Percentiles rank a stretch among this genome's conserved stretches.
Evolutionary conservation across 768 basidiomycete species (phyloP).

Genomic region (Auricularia cornea): DNA sequence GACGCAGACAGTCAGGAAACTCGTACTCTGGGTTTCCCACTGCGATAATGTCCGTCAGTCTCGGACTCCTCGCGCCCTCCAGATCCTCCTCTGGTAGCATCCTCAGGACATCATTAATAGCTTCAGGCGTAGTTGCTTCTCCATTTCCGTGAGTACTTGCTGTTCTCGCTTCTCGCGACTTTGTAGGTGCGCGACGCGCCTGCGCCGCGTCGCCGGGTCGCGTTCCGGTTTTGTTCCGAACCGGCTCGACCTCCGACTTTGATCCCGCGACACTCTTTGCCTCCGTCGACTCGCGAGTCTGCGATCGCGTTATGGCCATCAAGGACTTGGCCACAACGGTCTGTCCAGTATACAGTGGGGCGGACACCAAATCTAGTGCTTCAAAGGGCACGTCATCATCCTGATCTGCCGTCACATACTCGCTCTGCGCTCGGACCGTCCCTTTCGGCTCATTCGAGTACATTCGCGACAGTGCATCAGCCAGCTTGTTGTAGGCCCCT

Average conservation of each 20-base stretch:
- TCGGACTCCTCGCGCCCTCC: neutral
- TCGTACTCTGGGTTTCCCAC: neutral
- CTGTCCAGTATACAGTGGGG: neutral
- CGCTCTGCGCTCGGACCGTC: neutral
- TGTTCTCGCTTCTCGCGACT: neutral
- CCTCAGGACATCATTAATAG: neutral
- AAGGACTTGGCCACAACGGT: neutral
- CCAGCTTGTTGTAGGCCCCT: constrained; percentile 1
- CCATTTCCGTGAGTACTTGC: no score
- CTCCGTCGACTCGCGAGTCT: neutral
- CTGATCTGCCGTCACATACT: neutral
- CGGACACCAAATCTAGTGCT: neutral
- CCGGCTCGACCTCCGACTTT: neutral
- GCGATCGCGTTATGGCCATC: neutral
- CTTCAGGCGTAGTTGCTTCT: no score
- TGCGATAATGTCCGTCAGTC: neutral
- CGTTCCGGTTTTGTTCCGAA: neutral
- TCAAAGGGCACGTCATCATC: neutral
- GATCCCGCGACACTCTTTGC: neutral
- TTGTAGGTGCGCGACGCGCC: neutral
- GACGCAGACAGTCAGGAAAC: constrained; percentile 6
- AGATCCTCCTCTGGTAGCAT: neutral
- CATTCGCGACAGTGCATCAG: constrained; percentile 5
- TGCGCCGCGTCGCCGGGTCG: neutral
- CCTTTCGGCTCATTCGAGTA: constrained; percentile 1